These are phyloP conservation scores for Xylaria scruposa DNA, from an alignment of 495 filamentous ascomycete species.

Conservation along the genomic window DNA sequence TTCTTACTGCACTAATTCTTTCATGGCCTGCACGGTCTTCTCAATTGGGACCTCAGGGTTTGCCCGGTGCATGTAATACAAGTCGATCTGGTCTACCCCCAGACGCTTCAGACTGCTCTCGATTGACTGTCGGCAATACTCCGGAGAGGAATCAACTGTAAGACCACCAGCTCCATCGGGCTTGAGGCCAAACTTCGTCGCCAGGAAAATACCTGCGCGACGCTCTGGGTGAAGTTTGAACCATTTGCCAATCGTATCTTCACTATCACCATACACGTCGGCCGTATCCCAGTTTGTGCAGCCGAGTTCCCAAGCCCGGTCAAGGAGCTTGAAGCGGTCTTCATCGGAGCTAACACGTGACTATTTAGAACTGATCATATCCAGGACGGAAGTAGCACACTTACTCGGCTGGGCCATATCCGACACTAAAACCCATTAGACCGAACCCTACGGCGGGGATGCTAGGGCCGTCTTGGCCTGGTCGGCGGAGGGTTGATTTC, in stretches of 20 bases:
- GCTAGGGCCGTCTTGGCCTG: constrained; percentile 61
- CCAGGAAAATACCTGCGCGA: constrained; percentile 61
- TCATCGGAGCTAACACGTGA: constrained; percentile 44
- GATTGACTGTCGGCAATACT: constrained; percentile 58
- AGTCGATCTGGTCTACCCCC: constrained; percentile 59
- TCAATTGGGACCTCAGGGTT: constrained; percentile 66
- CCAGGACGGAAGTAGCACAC: background rate
- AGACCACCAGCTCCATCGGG: constrained; percentile 17
- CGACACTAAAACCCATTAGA: constrained; percentile 58
- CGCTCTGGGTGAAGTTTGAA: constrained; percentile 56
- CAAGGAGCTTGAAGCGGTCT: constrained; percentile 56
- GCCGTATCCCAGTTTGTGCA: constrained; percentile 59
- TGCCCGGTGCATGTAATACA: constrained; percentile 67
- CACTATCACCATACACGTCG: constrained; percentile 56
- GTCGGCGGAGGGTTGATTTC: constrained; percentile 34
- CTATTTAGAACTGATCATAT: background rate
- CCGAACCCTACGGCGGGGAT: constrained; percentile 63
- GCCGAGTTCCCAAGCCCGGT: constrained; percentile 55
- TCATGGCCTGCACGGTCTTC: constrained; percentile 63
- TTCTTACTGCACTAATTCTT: constrained; percentile 47
- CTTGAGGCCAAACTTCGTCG: constrained; percentile 60
- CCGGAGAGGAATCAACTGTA: constrained; percentile 55
- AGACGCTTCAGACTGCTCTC: constrained; percentile 60
- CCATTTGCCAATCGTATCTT: constrained; percentile 62
- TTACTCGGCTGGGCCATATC: constrained; percentile 49